phyloP scores from a whole-genome alignment of 805 yeast species.

The Wickerhamomyces ciferrii region DNA sequence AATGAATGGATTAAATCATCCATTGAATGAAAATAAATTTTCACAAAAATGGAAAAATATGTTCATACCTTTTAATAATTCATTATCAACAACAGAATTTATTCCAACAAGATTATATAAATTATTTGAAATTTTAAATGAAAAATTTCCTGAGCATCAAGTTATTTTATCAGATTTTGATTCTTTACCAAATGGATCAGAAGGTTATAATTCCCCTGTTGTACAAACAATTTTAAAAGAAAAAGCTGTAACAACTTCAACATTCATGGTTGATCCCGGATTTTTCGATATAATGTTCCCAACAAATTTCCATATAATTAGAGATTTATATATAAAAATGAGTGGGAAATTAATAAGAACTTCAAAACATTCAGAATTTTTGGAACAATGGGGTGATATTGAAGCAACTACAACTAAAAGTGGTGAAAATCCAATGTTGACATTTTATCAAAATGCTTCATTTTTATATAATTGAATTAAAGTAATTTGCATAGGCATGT shows the following conservation, averaged over 20 bases:
- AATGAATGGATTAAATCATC: slow-evolving; percentile 38
- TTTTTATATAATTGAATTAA: slow-evolving; percentile 43
- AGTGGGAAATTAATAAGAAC: slow-evolving; percentile 54
- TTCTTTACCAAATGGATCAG: slow-evolving; percentile 34
- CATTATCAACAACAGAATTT: slow-evolving; percentile 63
- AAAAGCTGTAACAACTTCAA: slow-evolving; percentile 60
- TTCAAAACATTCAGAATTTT: slow-evolving; percentile 57
- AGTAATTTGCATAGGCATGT: neutral
- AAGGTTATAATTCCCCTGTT: slow-evolving; percentile 69
- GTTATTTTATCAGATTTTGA: slow-evolving; percentile 68
- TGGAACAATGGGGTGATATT: slow-evolving; percentile 66
- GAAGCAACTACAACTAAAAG: slow-evolving; percentile 62
- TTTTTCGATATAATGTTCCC: slow-evolving; percentile 85
- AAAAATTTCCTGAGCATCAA: slow-evolving; percentile 70
- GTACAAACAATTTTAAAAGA: slow-evolving; percentile 72
- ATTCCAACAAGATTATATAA: slow-evolving; percentile 74
- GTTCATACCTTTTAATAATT: slow-evolving; percentile 60
- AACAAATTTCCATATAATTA: slow-evolving; percentile 62
- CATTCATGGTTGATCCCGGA: slow-evolving; percentile 83
- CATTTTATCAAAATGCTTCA: slow-evolving; percentile 69
- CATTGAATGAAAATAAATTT: slow-evolving; percentile 46
- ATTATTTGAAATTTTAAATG: slow-evolving; percentile 56
- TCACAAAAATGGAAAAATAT: slow-evolving; percentile 39
- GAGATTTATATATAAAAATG: slow-evolving; percentile 57
- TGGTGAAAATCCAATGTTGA: slow-evolving; percentile 84